Evolutionary conservation across 192 early-diverging fungal genomes (phyloP).

Genomic region (Linderina pennispora): DNA sequence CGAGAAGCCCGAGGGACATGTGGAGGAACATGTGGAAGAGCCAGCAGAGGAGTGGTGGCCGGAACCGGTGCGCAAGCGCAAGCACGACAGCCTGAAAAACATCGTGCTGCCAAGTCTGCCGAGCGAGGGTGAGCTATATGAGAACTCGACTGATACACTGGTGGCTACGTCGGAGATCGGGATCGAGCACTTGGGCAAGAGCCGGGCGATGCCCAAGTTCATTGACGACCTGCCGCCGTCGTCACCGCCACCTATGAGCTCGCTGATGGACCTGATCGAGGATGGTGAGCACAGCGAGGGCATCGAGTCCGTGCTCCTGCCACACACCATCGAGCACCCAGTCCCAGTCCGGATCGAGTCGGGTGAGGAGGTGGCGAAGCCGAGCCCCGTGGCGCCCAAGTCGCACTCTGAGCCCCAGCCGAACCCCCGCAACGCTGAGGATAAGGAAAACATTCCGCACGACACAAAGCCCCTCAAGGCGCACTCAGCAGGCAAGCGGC

Average conservation of each 20-base stretch:
- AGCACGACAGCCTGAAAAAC: neutral
- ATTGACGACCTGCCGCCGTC: constrained; percentile 42
- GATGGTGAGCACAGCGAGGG: too few species aligned
- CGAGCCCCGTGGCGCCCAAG: too few species aligned
- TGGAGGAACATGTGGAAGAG: too few species aligned
- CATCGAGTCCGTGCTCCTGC: too few species aligned
- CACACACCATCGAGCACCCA: neutral
- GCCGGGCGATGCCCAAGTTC: neutral
- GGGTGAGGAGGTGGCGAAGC: neutral
- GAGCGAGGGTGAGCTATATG: constrained; percentile 5
- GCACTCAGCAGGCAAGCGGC: too few species aligned
- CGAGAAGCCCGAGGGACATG: too few species aligned
- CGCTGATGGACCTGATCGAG: neutral
- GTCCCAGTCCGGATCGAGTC: neutral
- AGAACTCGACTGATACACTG: constrained; percentile 35
- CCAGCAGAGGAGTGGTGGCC: constrained; percentile 37
- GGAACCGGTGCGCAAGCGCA: constrained; percentile 25
- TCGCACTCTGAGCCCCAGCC: neutral
- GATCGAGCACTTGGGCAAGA: neutral
- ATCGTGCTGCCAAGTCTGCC: constrained; percentile 11
- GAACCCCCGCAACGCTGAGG: too few species aligned
- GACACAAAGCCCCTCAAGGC: too few species aligned
- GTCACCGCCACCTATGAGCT: constrained; percentile 24
- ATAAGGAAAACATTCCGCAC: too few species aligned
- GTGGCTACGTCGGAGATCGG: constrained; percentile 24